These are phyloP conservation scores for Sesbania bispinosa DNA, from an alignment of 306 rosid genomes.

Conservation along the genomic window DNA sequence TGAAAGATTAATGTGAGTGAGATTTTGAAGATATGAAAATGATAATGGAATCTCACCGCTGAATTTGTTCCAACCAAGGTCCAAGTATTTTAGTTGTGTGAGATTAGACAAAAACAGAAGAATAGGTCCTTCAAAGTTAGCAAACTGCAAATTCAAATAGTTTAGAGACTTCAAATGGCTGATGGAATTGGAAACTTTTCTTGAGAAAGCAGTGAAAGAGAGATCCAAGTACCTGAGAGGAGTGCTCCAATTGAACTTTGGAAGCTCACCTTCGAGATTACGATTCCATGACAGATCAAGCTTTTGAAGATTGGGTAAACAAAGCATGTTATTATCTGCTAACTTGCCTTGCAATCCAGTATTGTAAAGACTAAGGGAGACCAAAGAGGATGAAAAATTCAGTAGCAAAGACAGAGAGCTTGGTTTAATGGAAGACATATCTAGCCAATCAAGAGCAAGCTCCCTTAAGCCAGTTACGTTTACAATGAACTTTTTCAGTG, in stretches of 20 bases:
- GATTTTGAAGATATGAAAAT: neutral
- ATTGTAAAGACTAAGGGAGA: neutral
- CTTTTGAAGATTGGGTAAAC: neutral
- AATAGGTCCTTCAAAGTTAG: neutral
- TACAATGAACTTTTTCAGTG: no score
- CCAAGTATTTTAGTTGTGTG: neutral
- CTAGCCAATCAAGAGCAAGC: neutral
- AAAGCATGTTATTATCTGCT: neutral
- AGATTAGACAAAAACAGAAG: constrained; percentile 1
- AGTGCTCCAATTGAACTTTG: no score
- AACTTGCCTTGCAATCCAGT: neutral
- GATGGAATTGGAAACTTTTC: neutral
- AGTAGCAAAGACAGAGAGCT: neutral
- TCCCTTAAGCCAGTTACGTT: neutral
- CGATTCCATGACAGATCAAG: neutral
- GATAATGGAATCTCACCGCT: constrained; percentile 16
- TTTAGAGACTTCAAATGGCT: neutral
- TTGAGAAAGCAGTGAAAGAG: neutral
- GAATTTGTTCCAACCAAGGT: neutral
- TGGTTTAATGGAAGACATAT: neutral
- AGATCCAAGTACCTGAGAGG: no score
- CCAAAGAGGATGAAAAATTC: constrained; percentile 18
- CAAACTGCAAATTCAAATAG: neutral
- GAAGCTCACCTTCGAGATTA: neutral
- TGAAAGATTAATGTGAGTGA: neutral